Evolutionary conservation across 2,329 filamentous ascomycete genomes (phyloP).

Genomic region (Fusarium liriodendri): DNA sequence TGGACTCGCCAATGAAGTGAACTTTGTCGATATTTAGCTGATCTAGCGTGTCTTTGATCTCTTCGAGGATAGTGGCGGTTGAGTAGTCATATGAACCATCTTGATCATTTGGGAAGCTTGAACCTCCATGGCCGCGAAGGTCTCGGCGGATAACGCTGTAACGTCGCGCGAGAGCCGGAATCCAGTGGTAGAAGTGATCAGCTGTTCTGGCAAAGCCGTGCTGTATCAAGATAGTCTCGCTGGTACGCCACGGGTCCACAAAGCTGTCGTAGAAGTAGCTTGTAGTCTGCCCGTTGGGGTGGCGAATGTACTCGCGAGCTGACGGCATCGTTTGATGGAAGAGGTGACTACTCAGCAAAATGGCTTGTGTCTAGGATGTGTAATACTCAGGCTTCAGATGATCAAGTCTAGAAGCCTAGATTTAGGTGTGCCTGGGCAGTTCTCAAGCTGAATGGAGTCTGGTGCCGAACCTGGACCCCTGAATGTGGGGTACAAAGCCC

Average conservation of each 20-base stretch:
- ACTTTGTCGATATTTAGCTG: constrained; percentile 2
- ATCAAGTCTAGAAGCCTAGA: no score
- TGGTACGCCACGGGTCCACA: constrained; percentile 8
- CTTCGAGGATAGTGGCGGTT: constrained; percentile 1
- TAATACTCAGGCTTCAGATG: no score
- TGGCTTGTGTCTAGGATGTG: no score
- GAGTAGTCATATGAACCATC: constrained; percentile 12
- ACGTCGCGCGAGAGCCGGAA: not conserved
- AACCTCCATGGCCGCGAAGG: constrained; percentile 15
- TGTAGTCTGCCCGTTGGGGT: constrained; percentile 15
- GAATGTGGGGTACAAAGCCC: no score
- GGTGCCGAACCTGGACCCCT: no score
- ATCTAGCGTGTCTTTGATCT: constrained; percentile 19
- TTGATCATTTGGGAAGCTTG: not conserved
- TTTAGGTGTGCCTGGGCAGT: no score
- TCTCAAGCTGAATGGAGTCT: no score
- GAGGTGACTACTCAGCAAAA: no score
- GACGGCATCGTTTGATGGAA: no score
- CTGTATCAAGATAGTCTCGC: constrained; percentile 15
- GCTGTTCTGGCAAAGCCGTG: constrained; percentile 11
- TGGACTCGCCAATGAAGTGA: constrained; percentile 19
- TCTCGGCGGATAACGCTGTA: constrained; percentile 17
- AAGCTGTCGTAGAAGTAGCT: constrained; percentile 16
- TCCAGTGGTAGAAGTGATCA: constrained; percentile 22
- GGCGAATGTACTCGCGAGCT: not conserved